phyloP scores from a whole-genome alignment of 192 early-diverging fungal species.

The Funneliformis mosseae region DNA sequence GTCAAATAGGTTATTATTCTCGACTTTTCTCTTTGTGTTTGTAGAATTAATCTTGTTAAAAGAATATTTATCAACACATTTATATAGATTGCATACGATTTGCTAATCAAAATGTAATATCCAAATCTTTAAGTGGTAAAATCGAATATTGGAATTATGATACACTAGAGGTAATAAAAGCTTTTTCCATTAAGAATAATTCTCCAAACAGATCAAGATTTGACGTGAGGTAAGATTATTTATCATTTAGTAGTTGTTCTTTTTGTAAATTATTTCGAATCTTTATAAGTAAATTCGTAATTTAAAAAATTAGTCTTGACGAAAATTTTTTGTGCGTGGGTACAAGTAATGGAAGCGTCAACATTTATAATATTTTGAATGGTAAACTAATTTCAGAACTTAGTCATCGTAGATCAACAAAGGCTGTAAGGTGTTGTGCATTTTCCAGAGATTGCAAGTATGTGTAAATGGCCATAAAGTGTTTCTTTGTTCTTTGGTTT shows the following conservation, averaged over 20 bases:
- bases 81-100: conserved; percentile 72
- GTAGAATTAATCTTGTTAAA: not conserved
- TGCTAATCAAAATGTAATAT: conserved; percentile 65
- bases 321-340: conserved; percentile 75
- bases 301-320: conserved; percentile 54
- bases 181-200: conserved; percentile 47
- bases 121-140: conserved; percentile 74
- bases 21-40: not conserved
- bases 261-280: not conserved
- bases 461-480: not conserved
- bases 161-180: conserved; percentile 46
- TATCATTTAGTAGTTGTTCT: not conserved
- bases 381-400: conserved; percentile 67
- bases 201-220: conserved; percentile 46
- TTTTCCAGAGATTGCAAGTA: conserved; percentile 79
- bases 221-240: conserved; percentile 41
- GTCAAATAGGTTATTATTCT: conserved; percentile 37
- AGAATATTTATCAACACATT: not conserved
- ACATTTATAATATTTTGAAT: conserved; percentile 70
- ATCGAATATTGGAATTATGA: conserved; percentile 77
- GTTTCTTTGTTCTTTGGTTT: no score
- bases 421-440: conserved; percentile 76
- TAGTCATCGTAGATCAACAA: conserved; percentile 74
- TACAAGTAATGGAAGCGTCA: conserved; percentile 69
- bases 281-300: not conserved